These are phyloP conservation scores for Luffa acutangula DNA, from an alignment of 306 rosid genomes.

Conservation along the genomic window DNA sequence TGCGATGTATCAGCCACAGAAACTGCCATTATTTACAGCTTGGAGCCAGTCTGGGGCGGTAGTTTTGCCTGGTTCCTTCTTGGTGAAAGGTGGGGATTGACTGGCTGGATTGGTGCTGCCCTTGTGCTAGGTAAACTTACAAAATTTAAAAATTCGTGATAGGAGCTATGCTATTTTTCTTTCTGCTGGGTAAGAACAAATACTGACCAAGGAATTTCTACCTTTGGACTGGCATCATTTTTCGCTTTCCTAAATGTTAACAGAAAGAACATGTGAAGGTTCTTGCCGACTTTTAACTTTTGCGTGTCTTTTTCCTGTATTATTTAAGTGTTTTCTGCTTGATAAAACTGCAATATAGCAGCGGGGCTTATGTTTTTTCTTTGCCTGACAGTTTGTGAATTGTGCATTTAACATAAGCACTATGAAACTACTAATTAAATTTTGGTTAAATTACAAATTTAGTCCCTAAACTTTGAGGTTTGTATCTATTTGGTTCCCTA, in stretches of 20 bases:
- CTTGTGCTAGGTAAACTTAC: slow-evolving; percentile 43
- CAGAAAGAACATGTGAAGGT: neutral
- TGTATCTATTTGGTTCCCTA: too few relatives aligned
- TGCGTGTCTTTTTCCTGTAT: too few relatives aligned
- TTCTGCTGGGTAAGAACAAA: neutral
- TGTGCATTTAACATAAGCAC: neutral
- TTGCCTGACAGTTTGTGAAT: neutral
- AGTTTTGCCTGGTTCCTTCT: slow-evolving; percentile 71
- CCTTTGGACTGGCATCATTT: neutral
- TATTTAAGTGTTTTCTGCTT: neutral
- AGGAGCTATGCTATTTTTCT: neutral
- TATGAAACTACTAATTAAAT: neutral
- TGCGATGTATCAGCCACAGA: slow-evolving; percentile 65
- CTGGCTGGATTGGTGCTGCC: slow-evolving; percentile 75
- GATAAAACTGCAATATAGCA: neutral
- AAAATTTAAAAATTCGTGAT: neutral
- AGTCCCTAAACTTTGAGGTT: too few relatives aligned
- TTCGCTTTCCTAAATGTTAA: neutral
- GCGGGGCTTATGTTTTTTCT: neutral
- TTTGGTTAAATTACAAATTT: too few relatives aligned
- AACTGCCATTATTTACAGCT: slow-evolving; percentile 61
- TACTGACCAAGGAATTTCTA: neutral
- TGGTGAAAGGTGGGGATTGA: slow-evolving; percentile 70
- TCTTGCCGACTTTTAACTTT: too few relatives aligned
- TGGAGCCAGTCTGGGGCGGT: slow-evolving; percentile 85